A percentile compares a stretch with the other conserved stretches of the same genome.
Evolutionary conservation across 768 basidiomycete species (phyloP).

Genomic region (Leccinum pellstonianum): DNA sequence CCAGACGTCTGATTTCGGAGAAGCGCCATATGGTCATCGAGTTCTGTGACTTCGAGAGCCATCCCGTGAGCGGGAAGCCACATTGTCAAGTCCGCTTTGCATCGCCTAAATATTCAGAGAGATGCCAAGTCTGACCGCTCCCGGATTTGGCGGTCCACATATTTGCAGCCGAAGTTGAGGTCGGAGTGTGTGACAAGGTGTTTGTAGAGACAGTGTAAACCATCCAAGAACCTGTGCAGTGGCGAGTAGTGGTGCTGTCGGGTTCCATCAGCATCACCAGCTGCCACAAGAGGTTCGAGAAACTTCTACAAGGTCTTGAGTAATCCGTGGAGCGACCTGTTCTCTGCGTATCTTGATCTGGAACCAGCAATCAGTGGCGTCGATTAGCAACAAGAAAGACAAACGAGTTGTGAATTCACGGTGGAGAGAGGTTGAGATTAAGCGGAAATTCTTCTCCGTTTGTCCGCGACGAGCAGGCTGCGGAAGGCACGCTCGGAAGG

Average conservation of each 20-base stretch:
- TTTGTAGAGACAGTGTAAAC: constrained; percentile 79
- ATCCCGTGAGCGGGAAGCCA: constrained; percentile 86
- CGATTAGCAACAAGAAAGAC: neutral
- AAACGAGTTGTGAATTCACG: neutral
- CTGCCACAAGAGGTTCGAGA: constrained; percentile 84
- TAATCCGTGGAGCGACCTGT: constrained; percentile 89
- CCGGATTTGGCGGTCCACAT: constrained; percentile 79
- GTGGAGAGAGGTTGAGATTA: neutral
- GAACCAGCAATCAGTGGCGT: constrained; percentile 15
- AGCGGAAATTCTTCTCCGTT: neutral
- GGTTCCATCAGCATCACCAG: constrained; percentile 69
- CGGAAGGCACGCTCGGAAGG: neutral
- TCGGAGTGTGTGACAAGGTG: constrained; percentile 94
- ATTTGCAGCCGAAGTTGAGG: constrained; percentile 74
- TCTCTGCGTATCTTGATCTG: constrained; percentile 80
- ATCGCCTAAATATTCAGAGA: constrained; percentile 92
- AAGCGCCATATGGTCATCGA: constrained; percentile 68
- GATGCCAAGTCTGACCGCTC: constrained; percentile 92
- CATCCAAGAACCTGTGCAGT: constrained; percentile 81
- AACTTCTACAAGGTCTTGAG: constrained; percentile 93
- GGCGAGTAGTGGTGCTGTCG: neutral
- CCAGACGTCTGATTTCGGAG: constrained; percentile 94
- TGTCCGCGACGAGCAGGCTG: neutral
- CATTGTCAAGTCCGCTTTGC: constrained; percentile 79
- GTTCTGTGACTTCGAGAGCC: constrained; percentile 88